Evolutionary conservation across 2,329 filamentous ascomycete genomes (phyloP).

Genomic region (Microsporum canis): DNA sequence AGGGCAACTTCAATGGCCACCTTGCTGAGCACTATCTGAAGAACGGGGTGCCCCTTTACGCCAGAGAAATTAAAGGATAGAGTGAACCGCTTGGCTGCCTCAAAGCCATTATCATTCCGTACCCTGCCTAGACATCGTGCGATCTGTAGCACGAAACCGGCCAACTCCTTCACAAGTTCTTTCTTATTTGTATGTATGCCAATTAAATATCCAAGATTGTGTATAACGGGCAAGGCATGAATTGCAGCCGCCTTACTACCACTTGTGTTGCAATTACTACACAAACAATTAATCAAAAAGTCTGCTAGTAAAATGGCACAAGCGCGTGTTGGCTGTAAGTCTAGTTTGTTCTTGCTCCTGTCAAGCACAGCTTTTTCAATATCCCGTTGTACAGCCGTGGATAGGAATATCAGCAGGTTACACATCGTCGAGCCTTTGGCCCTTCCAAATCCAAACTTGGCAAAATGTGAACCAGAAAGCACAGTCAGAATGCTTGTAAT

Average conservation of each 20-base stretch:
- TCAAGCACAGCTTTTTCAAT: conserved; percentile 3
- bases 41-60: conserved; percentile 13
- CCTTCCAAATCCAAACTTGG: background rate
- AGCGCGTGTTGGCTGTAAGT: conserved; percentile 9
- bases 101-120: conserved; percentile 14
- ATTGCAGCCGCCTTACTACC: background rate
- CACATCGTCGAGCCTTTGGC: conserved; percentile 7
- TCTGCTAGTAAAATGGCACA: conserved; percentile 14
- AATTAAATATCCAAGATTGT: conserved; percentile 24
- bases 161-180: conserved; percentile 26
- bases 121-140: conserved; percentile 24
- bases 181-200: conserved; percentile 21
- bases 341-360: background rate
- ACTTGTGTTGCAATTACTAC: background rate
- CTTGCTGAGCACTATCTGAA: conserved; percentile 25
- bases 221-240: conserved; percentile 7
- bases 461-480: conserved; percentile 11
- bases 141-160: conserved; percentile 25
- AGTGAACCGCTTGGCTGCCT: conserved; percentile 18
- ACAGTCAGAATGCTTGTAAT: conserved; percentile 14
- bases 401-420: conserved; percentile 8
- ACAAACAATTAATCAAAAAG: conserved; percentile 10
- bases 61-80: conserved; percentile 20
- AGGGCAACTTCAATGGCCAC: conserved; percentile 31
- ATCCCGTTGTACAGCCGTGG: conserved; percentile 9